Percentiles rank a stretch among this genome's conserved stretches.
Conservation (phyloP, 1,284 basidiomycete genomes). For the Moesziomyces parantarcticus region DNA sequence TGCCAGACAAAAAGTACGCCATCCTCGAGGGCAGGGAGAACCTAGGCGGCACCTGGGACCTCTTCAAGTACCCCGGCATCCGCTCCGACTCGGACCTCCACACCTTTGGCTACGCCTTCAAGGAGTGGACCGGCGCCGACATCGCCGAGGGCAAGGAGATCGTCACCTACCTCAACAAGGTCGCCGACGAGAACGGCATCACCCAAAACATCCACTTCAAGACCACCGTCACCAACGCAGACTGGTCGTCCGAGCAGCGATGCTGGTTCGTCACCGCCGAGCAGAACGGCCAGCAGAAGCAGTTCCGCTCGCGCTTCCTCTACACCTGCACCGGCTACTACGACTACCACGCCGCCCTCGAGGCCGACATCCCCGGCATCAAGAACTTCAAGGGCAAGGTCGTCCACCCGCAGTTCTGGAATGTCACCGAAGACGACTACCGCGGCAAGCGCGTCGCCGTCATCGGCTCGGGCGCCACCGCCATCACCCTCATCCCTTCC, state of each 20-base stretch:
- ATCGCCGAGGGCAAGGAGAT: conserved; percentile 62
- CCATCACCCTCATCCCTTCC: conserved; percentile 62
- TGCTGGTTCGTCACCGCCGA: conserved; percentile 53
- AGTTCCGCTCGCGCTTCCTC: conserved; percentile 48
- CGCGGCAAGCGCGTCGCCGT: conserved; percentile 64
- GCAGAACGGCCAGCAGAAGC: conserved; percentile 32
- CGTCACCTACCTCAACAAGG: conserved; percentile 56
- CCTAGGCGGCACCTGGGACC: conserved; percentile 62
- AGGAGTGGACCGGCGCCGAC: conserved; percentile 54
- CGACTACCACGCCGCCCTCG: conserved; percentile 56
- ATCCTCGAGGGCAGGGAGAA: conserved; percentile 51
- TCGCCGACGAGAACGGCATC: conserved; percentile 59
- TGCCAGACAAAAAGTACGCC: conserved; percentile 53
- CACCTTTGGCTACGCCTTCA: conserved; percentile 54
- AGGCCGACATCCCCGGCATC: conserved; percentile 61
- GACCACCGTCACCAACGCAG: conserved; percentile 38
- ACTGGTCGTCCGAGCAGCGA: conserved; percentile 52
- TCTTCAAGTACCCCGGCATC: conserved; percentile 59
- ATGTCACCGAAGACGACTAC: conserved; percentile 55
- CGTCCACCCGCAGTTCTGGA: conserved; percentile 65
- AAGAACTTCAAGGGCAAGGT: conserved; percentile 62
- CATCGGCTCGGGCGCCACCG: conserved; percentile 65
- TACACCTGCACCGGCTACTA: conserved; percentile 64
- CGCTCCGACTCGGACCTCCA: conserved; percentile 48
- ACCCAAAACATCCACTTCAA: conserved; percentile 53